phyloP scores from a whole-genome alignment of 345 rosid genomes.

The Melaleuca quinquenervia region DNA sequence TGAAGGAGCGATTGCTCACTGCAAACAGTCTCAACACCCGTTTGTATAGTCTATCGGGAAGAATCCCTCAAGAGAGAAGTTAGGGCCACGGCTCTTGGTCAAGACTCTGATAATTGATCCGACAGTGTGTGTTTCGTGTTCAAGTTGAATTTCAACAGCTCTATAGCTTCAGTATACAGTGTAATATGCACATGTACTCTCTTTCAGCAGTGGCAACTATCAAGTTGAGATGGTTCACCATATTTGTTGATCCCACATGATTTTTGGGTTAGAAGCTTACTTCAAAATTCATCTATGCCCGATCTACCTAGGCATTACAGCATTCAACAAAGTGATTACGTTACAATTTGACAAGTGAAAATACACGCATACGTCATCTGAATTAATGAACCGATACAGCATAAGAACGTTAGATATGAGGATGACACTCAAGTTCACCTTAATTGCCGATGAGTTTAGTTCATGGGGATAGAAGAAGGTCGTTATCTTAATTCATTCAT shows the following conservation, averaged over 20 bases:
- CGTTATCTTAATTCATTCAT: not conserved
- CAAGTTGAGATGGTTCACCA: not conserved
- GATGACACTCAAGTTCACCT: not conserved
- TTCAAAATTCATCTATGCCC: not conserved
- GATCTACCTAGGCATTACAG: not conserved
- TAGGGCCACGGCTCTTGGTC: slow-evolving; percentile 19
- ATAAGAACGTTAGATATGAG: not conserved
- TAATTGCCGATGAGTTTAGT: not conserved
- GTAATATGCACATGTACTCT: not conserved
- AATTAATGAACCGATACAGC: not conserved
- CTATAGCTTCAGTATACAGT: not conserved
- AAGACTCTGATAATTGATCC: not conserved
- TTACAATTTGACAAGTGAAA: not conserved
- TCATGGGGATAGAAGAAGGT: not conserved
- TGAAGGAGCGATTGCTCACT: slow-evolving; percentile 90
- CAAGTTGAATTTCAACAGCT: not conserved
- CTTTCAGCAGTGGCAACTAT: not conserved
- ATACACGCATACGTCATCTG: not conserved
- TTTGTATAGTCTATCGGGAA: not conserved
- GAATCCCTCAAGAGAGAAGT: not conserved
- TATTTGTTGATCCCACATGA: not conserved
- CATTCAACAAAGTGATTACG: not conserved
- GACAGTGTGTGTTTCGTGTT: not conserved
- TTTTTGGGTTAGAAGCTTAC: not conserved
- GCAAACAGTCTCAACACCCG: slow-evolving; percentile 49